These are phyloP conservation scores for Mycena floridula DNA, from an alignment of 768 basidiomycete species.

Conservation along the genomic window DNA sequence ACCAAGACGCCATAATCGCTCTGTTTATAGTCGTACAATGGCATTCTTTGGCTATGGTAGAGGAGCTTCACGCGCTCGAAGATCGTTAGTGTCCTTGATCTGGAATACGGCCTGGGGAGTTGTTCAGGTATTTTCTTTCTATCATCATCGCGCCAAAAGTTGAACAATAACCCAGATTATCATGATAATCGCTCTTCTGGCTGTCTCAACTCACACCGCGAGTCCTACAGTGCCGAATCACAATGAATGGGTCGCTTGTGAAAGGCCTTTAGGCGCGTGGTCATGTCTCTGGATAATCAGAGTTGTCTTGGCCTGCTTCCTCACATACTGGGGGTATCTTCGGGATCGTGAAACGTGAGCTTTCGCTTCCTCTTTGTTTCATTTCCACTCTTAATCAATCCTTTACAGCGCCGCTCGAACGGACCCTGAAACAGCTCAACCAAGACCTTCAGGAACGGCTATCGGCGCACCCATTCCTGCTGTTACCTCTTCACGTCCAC, in stretches of 20 bases:
- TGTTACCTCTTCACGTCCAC: not conserved
- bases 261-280: slow-evolving; percentile 62
- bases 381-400: slow-evolving; percentile 8
- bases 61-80: slow-evolving; percentile 43
- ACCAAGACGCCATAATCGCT: slow-evolving; percentile 13
- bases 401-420: slow-evolving; percentile 12
- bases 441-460: not conserved
- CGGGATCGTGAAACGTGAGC: slow-evolving; percentile 27
- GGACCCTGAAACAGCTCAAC: slow-evolving; percentile 1
- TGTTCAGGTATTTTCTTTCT: slow-evolving; percentile 38
- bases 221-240: slow-evolving; percentile 34
- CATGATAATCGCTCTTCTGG: slow-evolving; percentile 44
- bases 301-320: slow-evolving; percentile 37
- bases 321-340: slow-evolving; percentile 55
- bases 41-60: slow-evolving; percentile 48
- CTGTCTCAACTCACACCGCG: slow-evolving; percentile 36
- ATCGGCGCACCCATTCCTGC: not conserved
- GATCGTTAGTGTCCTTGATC: slow-evolving; percentile 45
- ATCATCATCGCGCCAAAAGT: slow-evolving; percentile 9
- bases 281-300: slow-evolving; percentile 58
- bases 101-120: slow-evolving; percentile 46
- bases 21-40: slow-evolving; percentile 23
- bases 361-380: slow-evolving; percentile 4
- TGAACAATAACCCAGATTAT: slow-evolving; percentile 33
- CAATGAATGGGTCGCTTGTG: slow-evolving; percentile 60